These are phyloP conservation scores for Torrubiella hemipterigena DNA, from an alignment of 2,329 filamentous ascomycete genomes.

Conservation along the genomic window DNA sequence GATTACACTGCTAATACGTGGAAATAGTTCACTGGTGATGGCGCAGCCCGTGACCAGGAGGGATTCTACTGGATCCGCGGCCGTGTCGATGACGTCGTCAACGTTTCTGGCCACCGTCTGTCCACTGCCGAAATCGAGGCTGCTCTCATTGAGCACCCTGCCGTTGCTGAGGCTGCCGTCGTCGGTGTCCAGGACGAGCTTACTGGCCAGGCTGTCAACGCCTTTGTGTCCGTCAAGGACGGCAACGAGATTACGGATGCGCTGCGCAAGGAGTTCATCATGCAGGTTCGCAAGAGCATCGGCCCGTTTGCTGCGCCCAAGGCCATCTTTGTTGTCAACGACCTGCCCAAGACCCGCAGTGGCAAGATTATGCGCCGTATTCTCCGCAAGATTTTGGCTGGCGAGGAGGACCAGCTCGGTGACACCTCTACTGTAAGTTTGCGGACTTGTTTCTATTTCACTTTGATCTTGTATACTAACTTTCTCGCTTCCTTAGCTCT, in stretches of 20 bases:
- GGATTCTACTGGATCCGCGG: conserved; percentile 99
- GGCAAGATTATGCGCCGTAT: conserved; percentile 99
- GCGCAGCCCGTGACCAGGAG: conserved; percentile 90
- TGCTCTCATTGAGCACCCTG: conserved; percentile 80
- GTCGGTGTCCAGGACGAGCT: conserved; percentile 89
- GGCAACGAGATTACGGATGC: conserved; percentile 64
- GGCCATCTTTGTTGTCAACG: conserved; percentile 78
- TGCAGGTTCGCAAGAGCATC: conserved; percentile 95
- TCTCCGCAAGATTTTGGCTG: conserved; percentile 90
- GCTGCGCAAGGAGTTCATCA: conserved; percentile 82
- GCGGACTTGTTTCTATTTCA: conserved; percentile 3
- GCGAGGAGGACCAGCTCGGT: conserved; percentile 93
- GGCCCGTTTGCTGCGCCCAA: conserved; percentile 96
- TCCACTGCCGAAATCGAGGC: conserved; percentile 98
- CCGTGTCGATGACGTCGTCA: conserved; percentile 96
- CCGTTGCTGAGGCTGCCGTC: conserved; percentile 87
- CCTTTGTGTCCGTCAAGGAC: conserved; percentile 89
- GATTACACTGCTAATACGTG: background rate
- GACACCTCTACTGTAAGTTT: conserved; percentile 76
- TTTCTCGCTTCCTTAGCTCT: conserved; percentile 41
- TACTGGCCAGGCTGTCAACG: conserved; percentile 93
- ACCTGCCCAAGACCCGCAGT: conserved; percentile 92
- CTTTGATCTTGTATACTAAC: conserved; percentile 4
- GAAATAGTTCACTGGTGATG: conserved; percentile 73
- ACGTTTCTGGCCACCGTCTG: conserved; percentile 90